Conservation (phyloP, 1,284 basidiomycete species). For the Laetiporus sulphureus region DNA sequence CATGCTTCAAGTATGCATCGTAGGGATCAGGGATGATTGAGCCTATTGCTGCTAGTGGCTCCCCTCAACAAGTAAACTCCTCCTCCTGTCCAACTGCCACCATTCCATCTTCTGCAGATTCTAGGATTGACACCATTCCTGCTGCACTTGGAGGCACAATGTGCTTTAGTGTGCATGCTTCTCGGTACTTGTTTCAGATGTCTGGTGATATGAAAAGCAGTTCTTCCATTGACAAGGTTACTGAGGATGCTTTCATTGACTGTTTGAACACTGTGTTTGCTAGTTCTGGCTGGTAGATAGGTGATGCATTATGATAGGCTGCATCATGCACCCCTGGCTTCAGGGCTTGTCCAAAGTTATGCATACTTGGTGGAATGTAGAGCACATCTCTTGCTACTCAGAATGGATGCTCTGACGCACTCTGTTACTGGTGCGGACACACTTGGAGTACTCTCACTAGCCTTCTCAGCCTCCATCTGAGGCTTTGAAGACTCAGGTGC, state of each 20-base stretch:
- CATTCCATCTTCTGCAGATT: background rate
- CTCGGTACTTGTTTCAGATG: too few relatives aligned
- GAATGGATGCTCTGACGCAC: background rate
- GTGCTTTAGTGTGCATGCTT: background rate
- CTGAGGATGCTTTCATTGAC: background rate
- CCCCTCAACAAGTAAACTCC: too few relatives aligned
- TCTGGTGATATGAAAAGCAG: background rate
- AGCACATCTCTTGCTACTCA: background rate
- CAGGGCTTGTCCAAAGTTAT: too few relatives aligned
- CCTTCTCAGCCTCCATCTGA: background rate
- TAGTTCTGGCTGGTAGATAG: background rate
- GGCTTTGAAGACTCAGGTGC: background rate
- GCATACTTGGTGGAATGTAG: background rate
- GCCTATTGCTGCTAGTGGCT: background rate
- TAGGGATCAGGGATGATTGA: too few relatives aligned
- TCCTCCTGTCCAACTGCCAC: background rate
- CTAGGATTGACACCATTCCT: background rate
- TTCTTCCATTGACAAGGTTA: background rate
- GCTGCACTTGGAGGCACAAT: background rate
- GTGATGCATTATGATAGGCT: background rate
- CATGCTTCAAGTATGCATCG: too few relatives aligned
- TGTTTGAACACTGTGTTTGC: background rate
- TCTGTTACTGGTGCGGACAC: background rate
- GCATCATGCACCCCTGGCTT: background rate
- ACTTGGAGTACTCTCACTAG: background rate